Percentiles rank a stretch among this genome's conserved stretches.
Conservation (phyloP, 805 yeast species). For the Candida maesae region DNA sequence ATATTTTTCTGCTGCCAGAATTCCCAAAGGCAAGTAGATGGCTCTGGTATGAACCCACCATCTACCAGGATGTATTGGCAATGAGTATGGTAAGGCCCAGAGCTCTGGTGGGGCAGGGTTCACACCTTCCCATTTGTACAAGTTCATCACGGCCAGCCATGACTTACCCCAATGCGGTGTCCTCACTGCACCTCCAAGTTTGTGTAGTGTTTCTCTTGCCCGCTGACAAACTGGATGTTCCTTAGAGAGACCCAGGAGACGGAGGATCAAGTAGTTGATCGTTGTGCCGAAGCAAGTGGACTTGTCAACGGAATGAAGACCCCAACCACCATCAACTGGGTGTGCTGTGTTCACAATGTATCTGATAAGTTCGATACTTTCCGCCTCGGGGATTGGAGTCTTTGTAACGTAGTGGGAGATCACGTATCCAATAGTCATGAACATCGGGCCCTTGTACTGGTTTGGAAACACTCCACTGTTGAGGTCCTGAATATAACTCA, state of each 20-base stretch:
- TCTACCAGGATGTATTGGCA: conserved; percentile 88
- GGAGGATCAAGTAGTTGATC: conserved; percentile 75
- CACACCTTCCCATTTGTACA: conserved; percentile 94
- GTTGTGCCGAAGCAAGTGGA: conserved; percentile 94
- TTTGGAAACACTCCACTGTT: conserved; percentile 82
- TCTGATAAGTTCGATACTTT: conserved; percentile 67
- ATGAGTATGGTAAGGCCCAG: conserved; percentile 77
- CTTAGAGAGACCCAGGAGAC: conserved; percentile 72
- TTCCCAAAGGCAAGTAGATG: conserved; percentile 83
- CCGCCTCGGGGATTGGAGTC: conserved; percentile 62
- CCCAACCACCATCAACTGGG: conserved; percentile 99
- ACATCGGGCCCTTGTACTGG: conserved; percentile 98
- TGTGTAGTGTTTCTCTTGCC: conserved; percentile 66
- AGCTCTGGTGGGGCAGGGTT: conserved; percentile 98
- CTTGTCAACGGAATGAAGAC: conserved; percentile 87
- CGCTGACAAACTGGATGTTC: conserved; percentile 74
- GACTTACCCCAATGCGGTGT: conserved; percentile 98
- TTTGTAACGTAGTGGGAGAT: conserved; percentile 68
- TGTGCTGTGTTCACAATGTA: conserved; percentile 90
- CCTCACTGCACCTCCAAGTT: conserved; percentile 85
- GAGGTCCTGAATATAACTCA: conserved; percentile 64
- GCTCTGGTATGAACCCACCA: conserved; percentile 99
- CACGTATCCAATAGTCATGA: conserved; percentile 87
- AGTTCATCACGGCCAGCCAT: conserved; percentile 75
- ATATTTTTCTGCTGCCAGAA: conserved; percentile 55